Percentiles rank a stretch among this genome's conserved stretches.
Evolutionary conservation across 1,284 basidiomycete species (phyloP).

Genomic region (Sanguinoderma infundibulare): DNA sequence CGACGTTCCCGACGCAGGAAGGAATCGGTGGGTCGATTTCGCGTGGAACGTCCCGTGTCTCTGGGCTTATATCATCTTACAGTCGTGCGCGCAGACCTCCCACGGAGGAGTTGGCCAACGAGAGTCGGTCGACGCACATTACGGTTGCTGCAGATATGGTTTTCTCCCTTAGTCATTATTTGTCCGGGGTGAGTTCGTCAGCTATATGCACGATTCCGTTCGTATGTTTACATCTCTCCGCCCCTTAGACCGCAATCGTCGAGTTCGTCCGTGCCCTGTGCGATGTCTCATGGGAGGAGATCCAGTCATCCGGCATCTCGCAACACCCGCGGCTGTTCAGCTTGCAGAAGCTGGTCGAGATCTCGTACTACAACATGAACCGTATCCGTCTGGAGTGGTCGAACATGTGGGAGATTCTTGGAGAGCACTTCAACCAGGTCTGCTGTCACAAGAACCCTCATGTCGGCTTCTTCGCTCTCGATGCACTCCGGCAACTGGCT

Average conservation of each 20-base stretch:
- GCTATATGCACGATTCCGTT: slow-evolving; percentile 11
- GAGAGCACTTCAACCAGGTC: slow-evolving; percentile 99
- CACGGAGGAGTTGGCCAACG: slow-evolving; percentile 94
- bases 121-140: slow-evolving; percentile 96
- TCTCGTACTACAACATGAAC: slow-evolving; percentile 99
- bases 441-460: slow-evolving; percentile 98
- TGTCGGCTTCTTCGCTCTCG: slow-evolving; percentile 96
- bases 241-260: slow-evolving; percentile 96
- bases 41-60: too few species aligned
- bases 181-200: slow-evolving; percentile 79
- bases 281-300: slow-evolving; percentile 99
- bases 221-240: slow-evolving; percentile 5
- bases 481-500: slow-evolving; percentile 96
- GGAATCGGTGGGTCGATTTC: slow-evolving; percentile 67
- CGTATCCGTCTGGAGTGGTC: slow-evolving; percentile 99
- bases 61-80: neutral
- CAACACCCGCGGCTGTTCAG: slow-evolving; percentile 96
- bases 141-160: slow-evolving; percentile 99
- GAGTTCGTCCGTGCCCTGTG: slow-evolving; percentile 97
- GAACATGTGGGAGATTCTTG: slow-evolving; percentile 96
- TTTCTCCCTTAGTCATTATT: slow-evolving; percentile 93
- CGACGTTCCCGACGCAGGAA: slow-evolving; percentile 78
- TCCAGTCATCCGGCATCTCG: slow-evolving; percentile 94
- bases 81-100: slow-evolving; percentile 72
- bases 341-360: slow-evolving; percentile 98